phyloP scores from a whole-genome alignment of 169 alveolate genomes.

The Cryptosporidium viatorum region DNA sequence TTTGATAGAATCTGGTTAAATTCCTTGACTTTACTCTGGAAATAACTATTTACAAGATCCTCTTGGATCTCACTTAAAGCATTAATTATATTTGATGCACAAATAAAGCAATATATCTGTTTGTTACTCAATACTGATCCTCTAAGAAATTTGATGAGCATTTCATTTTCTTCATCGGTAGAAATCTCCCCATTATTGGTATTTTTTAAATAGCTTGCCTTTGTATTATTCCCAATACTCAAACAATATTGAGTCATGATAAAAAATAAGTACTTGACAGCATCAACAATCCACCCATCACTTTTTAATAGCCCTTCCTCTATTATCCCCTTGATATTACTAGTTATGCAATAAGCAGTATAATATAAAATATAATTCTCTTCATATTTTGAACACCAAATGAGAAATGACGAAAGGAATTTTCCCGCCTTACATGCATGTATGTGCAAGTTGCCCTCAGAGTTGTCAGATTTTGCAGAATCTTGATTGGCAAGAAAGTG shows the following conservation, averaged over 20 bases:
- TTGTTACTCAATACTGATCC: constrained; percentile 10
- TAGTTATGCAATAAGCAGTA: constrained; percentile 53
- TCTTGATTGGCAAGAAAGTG: constrained; percentile 12
- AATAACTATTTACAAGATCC: constrained; percentile 7
- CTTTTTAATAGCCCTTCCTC: not conserved
- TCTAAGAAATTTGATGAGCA: constrained; percentile 1
- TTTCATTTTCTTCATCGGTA: not conserved
- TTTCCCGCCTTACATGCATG: constrained; percentile 18
- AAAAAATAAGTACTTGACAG: constrained; percentile 30
- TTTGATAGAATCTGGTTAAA: constrained; percentile 3
- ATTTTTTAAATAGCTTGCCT: not conserved
- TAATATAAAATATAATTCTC: constrained; percentile 24
- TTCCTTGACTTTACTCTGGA: constrained; percentile 11
- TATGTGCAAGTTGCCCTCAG: not conserved
- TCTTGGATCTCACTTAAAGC: constrained; percentile 19
- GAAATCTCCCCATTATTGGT: not conserved
- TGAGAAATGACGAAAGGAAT: constrained; percentile 22
- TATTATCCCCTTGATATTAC: not conserved
- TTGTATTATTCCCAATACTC: not conserved
- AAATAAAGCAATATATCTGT: constrained; percentile 55
- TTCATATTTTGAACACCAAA: constrained; percentile 59
- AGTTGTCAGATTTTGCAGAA: not conserved
- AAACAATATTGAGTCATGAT: constrained; percentile 41
- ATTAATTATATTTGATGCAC: constrained; percentile 28
- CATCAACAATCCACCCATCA: constrained; percentile 34